phyloP scores from a whole-genome alignment of 139 green algal species.

The Asterochloris sp. region DNA sequence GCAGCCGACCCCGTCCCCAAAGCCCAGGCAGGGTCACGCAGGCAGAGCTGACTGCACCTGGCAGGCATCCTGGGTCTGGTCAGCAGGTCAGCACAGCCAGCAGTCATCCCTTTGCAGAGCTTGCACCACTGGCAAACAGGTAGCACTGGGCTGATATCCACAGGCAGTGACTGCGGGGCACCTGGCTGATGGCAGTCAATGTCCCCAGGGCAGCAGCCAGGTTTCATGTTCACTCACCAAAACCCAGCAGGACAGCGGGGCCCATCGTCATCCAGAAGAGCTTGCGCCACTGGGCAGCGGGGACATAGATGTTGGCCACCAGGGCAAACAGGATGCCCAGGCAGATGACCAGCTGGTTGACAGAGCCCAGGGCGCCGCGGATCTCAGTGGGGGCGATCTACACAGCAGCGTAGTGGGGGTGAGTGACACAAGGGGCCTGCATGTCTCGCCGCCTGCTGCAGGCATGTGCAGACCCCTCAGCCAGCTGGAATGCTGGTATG shows the following conservation, averaged over 20 bases:
- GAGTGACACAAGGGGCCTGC: not conserved
- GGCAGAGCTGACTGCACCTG: too few relatives aligned
- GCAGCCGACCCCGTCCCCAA: too few relatives aligned
- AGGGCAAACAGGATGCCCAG: conserved; percentile 92
- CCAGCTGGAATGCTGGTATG: too few relatives aligned
- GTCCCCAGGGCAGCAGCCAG: not conserved
- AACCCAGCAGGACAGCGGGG: conserved; percentile 66
- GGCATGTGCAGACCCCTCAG: too few relatives aligned
- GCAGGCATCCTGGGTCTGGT: too few relatives aligned
- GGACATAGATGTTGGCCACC: conserved; percentile 79
- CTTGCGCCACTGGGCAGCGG: conserved; percentile 64
- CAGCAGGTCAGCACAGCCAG: not conserved
- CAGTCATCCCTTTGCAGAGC: not conserved
- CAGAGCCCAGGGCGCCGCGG: conserved; percentile 77
- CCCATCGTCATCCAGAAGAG: conserved; percentile 80
- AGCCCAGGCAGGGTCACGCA: too few relatives aligned
- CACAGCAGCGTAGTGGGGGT: not conserved
- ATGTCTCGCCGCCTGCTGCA: too few relatives aligned
- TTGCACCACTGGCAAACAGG: too few relatives aligned
- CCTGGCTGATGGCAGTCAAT: not conserved
- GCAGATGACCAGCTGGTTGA: conserved; percentile 98
- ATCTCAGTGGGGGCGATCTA: conserved; percentile 81
- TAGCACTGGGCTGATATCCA: too few relatives aligned
- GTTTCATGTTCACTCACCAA: conserved; percentile 49
- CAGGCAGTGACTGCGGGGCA: not conserved